Percentiles rank a stretch among this genome's conserved stretches.
Conservation (phyloP, 306 rosid genomes). For the Datisca glomerata region DNA sequence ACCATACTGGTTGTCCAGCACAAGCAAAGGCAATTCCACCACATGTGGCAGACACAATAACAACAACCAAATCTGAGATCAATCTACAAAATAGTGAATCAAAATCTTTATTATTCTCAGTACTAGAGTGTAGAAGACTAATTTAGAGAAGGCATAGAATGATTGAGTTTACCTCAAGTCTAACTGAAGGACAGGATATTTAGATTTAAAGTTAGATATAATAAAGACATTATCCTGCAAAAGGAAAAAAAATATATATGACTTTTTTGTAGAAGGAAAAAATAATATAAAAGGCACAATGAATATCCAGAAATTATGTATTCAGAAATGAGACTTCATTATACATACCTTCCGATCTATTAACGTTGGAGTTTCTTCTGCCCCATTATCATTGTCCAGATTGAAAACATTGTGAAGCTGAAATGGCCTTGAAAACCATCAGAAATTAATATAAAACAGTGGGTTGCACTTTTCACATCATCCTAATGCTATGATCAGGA, state of each 20-base stretch:
- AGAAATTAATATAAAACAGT: slow-evolving; percentile 2
- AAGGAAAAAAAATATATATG: neutral
- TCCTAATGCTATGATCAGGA: slow-evolving; percentile 2
- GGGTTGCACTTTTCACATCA: slow-evolving; percentile 11
- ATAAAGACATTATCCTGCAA: slow-evolving; percentile 40
- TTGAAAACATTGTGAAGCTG: slow-evolving; percentile 74
- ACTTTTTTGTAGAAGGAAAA: slow-evolving; percentile 5
- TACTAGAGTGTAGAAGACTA: no score
- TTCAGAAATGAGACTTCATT: slow-evolving; percentile 7
- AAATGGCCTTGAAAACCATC: slow-evolving; percentile 42
- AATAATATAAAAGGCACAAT: neutral
- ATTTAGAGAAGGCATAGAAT: no score
- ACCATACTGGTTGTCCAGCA: slow-evolving; percentile 50
- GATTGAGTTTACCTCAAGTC: slow-evolving; percentile 30
- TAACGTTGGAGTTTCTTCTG: slow-evolving; percentile 85
- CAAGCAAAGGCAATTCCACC: slow-evolving; percentile 56
- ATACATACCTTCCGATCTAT: slow-evolving; percentile 88
- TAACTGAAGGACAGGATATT: slow-evolving; percentile 48
- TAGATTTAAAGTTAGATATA: slow-evolving; percentile 42
- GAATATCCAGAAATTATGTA: neutral
- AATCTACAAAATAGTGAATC: slow-evolving; percentile 21
- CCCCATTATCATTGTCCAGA: slow-evolving; percentile 68
- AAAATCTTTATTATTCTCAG: slow-evolving; percentile 10
- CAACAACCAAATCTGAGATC: slow-evolving; percentile 44
- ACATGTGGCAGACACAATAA: slow-evolving; percentile 47